A percentile compares a stretch with the other conserved stretches of the same genome.
Conservation (phyloP, 208 protist genomes). For the Crithidia acanthocephali region DNA sequence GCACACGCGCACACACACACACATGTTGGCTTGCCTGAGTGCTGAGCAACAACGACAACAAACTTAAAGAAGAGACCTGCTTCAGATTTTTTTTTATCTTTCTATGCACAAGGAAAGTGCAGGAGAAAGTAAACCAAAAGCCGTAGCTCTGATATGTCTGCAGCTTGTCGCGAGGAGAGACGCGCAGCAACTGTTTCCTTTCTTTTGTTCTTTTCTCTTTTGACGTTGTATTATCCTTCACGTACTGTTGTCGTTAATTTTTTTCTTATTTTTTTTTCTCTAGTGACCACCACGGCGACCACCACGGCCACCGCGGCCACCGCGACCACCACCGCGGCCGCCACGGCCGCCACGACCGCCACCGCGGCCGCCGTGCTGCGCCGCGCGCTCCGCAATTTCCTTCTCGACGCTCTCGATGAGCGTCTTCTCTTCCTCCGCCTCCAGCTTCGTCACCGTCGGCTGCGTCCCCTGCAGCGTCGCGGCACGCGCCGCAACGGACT, state of each 20-base stretch:
- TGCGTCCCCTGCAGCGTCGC: conserved; percentile 83
- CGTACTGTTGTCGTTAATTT: background rate
- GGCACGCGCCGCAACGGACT: conserved; percentile 62
- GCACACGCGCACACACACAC: too few species aligned
- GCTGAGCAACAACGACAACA: too few species aligned
- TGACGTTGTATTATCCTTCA: too few species aligned
- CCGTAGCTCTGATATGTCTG: too few species aligned
- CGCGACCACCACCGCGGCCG: conserved; percentile 40
- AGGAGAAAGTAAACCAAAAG: too few species aligned
- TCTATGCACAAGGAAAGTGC: too few species aligned
- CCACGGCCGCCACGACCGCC: conserved; percentile 46
- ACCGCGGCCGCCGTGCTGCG: conserved; percentile 42
- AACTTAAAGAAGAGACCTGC: too few species aligned
- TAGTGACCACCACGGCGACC: conserved; percentile 49
- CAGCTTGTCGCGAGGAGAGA: too few species aligned
- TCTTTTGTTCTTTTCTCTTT: too few species aligned
- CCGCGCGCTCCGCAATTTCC: conserved; percentile 82
- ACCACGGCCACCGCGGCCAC: conserved; percentile 46
- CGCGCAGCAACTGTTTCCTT: too few species aligned
- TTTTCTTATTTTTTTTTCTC: background rate
- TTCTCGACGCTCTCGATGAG: conserved; percentile 80
- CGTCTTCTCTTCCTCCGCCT: conserved; percentile 65
- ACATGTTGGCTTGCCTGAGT: too few species aligned
- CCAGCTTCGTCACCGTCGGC: conserved; percentile 70
- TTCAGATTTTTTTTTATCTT: too few species aligned